Percentiles rank a stretch among this genome's conserved stretches.
phyloP scores from a whole-genome alignment of 1,139 yeast genomes.

The Kluyveromyces sp. region DNA sequence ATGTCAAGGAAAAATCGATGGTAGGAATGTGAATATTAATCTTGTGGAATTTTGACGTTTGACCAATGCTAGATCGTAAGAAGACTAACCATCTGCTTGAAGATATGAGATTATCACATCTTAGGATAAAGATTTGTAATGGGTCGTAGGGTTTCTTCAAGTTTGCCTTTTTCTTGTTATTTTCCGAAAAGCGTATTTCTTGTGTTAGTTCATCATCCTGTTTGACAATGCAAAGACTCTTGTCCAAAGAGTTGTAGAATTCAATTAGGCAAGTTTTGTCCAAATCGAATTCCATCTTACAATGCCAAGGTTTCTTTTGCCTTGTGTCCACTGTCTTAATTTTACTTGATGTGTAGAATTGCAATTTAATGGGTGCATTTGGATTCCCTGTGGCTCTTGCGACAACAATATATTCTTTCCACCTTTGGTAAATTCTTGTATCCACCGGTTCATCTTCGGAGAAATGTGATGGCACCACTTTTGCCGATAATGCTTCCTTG shows the following conservation, averaged over 20 bases:
- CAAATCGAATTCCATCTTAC: slow-evolving; percentile 26
- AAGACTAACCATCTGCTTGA: slow-evolving; percentile 60
- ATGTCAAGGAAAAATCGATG: slow-evolving; percentile 41
- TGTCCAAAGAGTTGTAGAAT: slow-evolving; percentile 61
- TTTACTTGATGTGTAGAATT: slow-evolving; percentile 48
- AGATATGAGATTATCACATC: slow-evolving; percentile 43
- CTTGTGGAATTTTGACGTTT: slow-evolving; percentile 12
- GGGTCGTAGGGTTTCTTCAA: slow-evolving; percentile 4
- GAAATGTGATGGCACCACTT: slow-evolving; percentile 27
- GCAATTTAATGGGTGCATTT: slow-evolving; percentile 47
- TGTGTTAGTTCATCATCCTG: slow-evolving; percentile 19
- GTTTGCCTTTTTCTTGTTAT: slow-evolving; percentile 14
- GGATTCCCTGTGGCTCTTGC: slow-evolving; percentile 49
- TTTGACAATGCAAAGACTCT: slow-evolving; percentile 50
- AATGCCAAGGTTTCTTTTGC: slow-evolving; percentile 4
- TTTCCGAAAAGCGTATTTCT: slow-evolving; percentile 10
- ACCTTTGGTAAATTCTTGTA: slow-evolving; percentile 54
- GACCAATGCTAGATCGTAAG: slow-evolving; percentile 39
- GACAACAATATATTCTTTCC: slow-evolving; percentile 69
- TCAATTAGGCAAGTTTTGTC: slow-evolving; percentile 32
- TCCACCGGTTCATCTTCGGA: slow-evolving; percentile 45
- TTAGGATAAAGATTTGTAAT: slow-evolving; percentile 42
- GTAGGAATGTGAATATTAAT: slow-evolving; percentile 46
- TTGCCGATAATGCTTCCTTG: slow-evolving; percentile 32
- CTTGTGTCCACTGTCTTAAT: slow-evolving; percentile 24